phyloP scores from a whole-genome alignment of 2,329 filamentous ascomycete species.

The Penicillium verrucosum region DNA sequence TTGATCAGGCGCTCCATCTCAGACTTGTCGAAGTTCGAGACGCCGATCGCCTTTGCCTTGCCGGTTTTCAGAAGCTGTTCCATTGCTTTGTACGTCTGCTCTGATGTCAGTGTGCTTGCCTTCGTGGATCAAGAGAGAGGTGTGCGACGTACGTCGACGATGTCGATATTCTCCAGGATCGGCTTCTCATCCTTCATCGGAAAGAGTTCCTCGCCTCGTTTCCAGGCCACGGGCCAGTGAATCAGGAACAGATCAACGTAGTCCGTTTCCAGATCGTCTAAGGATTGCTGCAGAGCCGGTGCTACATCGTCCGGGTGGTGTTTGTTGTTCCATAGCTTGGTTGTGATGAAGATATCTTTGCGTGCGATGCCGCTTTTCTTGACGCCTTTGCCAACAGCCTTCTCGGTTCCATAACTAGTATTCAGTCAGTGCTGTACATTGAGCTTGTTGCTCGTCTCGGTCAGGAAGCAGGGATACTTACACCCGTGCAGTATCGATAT shows the following conservation, averaged over 20 bases:
- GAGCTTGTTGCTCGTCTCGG: neutral
- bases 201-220: slow-evolving; percentile 46
- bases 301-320: slow-evolving; percentile 62
- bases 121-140: neutral
- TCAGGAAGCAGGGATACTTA: slow-evolving; percentile 22
- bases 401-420: slow-evolving; percentile 59
- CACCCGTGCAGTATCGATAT: slow-evolving; percentile 53
- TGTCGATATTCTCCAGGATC: slow-evolving; percentile 46
- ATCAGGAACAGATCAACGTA: slow-evolving; percentile 70
- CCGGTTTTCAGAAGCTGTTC: slow-evolving; percentile 42
- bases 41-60: slow-evolving; percentile 51
- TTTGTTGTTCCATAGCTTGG: slow-evolving; percentile 65
- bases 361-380: slow-evolving; percentile 62
- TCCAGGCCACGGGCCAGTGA: slow-evolving; percentile 61
- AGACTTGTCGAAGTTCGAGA: slow-evolving; percentile 51
- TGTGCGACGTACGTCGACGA: slow-evolving; percentile 43
- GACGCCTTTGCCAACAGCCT: slow-evolving; percentile 63
- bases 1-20: slow-evolving; percentile 50
- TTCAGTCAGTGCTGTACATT: neutral
- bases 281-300: slow-evolving; percentile 57
- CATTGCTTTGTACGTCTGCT: slow-evolving; percentile 51
- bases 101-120: neutral
- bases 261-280: slow-evolving; percentile 61
- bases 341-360: slow-evolving; percentile 63
- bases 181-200: slow-evolving; percentile 48